Base-by-base conservation (phyloP, 2,329 filamentous ascomycete genomes). In the Paraphaeosphaeria sporulosa region DNA sequence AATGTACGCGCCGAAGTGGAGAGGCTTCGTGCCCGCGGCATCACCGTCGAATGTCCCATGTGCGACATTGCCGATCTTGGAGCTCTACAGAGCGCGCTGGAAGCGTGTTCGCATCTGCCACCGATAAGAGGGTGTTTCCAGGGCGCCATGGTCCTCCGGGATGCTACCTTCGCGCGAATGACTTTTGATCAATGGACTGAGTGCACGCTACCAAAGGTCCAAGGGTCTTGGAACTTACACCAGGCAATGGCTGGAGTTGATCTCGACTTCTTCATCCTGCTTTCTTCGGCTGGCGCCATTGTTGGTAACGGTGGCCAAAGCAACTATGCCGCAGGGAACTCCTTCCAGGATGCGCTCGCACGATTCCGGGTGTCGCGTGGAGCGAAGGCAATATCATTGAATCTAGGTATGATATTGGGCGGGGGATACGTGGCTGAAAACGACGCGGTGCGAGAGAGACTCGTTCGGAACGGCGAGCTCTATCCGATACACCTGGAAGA, bases 91-190 rank as follows among this genome's bases (percentile, higher is more conserved):
- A 32, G 17, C 13, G 46, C 10, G 4, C 13, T 32, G 6, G 25
- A 3, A 34, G n/a, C n/a, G n/a, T n/a, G n/a, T n/a, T n/a, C 13
- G 9, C 15, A n/a, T 13, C 12, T 61, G 48, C 62, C 62, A 17
- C 64, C 64, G 1, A 63, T 66, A 13, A 58, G 54, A 21, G 64
- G 64, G 6, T 61, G 61, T 44, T 52, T 66, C 25, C 64, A 66
- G 43, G 58, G 46, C 7, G 64, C 64, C 19, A 66, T 66, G 62
- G 60, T 66, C 4, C 53, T 66, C 3, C 49, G 50, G 17, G 40
- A 53, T 48, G 4, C 56, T 21, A 42, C 43, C 2, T 30, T 63
- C 15, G 44, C 49, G 23, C 36, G 52, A 2, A 61, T 69, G 36
- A 46, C 47, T 6, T 25, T 19, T 27, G 36, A 43, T 3, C 21